These are phyloP conservation scores for Sicyos baderoa DNA, from an alignment of 306 rosid genomes.

Conservation along the genomic window DNA sequence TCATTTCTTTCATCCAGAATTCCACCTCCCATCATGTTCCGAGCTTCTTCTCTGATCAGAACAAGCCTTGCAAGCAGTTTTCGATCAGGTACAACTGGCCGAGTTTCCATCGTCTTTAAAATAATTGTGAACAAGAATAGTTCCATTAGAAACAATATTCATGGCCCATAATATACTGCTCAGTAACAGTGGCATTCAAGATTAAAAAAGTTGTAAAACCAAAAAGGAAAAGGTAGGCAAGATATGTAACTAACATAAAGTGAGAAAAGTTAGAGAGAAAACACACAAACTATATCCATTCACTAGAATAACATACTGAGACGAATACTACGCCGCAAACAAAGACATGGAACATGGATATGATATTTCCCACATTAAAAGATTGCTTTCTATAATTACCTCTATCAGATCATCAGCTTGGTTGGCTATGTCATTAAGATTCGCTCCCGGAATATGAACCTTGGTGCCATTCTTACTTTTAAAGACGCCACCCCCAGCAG, in stretches of 20 bases:
- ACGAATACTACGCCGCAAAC: too few species aligned
- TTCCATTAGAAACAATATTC: conserved; percentile 11
- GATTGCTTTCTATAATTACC: conserved; percentile 34
- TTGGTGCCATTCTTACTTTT: conserved; percentile 50
- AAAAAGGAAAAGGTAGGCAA: neutral
- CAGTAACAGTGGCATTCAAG: neutral
- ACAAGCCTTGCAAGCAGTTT: conserved; percentile 93
- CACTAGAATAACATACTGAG: neutral
- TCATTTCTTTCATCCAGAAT: conserved; percentile 81
- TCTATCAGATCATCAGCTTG: conserved; percentile 94
- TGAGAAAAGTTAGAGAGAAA: neutral
- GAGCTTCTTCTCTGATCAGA: conserved; percentile 95
- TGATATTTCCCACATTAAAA: too few species aligned
- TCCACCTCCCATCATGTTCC: conserved; percentile 97
- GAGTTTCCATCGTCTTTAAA: conserved; percentile 84
- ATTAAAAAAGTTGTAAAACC: neutral
- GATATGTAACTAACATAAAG: neutral
- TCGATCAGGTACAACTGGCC: conserved; percentile 78
- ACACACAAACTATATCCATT: neutral
- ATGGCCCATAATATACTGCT: neutral
- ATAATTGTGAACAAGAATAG: conserved; percentile 18
- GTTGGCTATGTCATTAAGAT: conserved; percentile 84
- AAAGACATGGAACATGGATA: too few species aligned
- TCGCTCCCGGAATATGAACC: conserved; percentile 81
- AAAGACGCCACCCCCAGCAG: conserved; percentile 88